Conservation (phyloP, 306 rosid species). For the Prinsepia uniflora region DNA sequence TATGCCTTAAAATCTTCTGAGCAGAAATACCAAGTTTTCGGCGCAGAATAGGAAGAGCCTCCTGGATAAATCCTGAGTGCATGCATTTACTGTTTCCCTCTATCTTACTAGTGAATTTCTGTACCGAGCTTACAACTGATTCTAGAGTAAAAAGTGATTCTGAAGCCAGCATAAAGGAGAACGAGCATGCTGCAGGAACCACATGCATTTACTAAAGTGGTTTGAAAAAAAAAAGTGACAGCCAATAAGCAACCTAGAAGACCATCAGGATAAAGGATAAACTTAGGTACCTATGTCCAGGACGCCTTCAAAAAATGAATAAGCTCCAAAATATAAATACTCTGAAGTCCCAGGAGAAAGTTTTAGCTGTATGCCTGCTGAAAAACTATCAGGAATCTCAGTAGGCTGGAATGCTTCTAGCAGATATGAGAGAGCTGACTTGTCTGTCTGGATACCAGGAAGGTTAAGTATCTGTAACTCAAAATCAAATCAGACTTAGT, state of each 20-base stretch:
- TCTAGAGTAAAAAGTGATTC: slow-evolving; percentile 39
- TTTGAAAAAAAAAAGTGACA: background rate
- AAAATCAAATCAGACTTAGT: background rate
- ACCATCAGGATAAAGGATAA: slow-evolving; percentile 4
- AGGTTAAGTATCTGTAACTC: slow-evolving; percentile 29
- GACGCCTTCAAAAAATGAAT: slow-evolving; percentile 29
- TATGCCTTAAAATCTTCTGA: slow-evolving; percentile 33
- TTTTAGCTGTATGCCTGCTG: slow-evolving; percentile 23
- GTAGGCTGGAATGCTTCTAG: slow-evolving; percentile 42
- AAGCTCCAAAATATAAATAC: slow-evolving; percentile 30
- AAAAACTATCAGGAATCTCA: slow-evolving; percentile 22
- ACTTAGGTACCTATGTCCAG: slow-evolving; percentile 27
- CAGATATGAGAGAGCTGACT: slow-evolving; percentile 23
- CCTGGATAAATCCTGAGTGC: slow-evolving; percentile 20
- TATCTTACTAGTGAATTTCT: slow-evolving; percentile 18
- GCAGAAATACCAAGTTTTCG: slow-evolving; percentile 34
- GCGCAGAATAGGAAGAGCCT: slow-evolving; percentile 26
- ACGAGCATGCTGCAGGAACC: slow-evolving; percentile 34
- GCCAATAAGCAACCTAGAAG: slow-evolving; percentile 2
- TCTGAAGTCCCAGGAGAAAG: slow-evolving; percentile 31
- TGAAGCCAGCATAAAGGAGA: slow-evolving; percentile 37
- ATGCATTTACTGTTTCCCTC: slow-evolving; percentile 25
- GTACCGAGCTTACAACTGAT: slow-evolving; percentile 23
- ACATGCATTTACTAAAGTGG: slow-evolving; percentile 3
- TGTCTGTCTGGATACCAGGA: slow-evolving; percentile 26